Base-by-base conservation (phyloP, 139 green algal species). In the Diplosphaera chodatii region DNA sequence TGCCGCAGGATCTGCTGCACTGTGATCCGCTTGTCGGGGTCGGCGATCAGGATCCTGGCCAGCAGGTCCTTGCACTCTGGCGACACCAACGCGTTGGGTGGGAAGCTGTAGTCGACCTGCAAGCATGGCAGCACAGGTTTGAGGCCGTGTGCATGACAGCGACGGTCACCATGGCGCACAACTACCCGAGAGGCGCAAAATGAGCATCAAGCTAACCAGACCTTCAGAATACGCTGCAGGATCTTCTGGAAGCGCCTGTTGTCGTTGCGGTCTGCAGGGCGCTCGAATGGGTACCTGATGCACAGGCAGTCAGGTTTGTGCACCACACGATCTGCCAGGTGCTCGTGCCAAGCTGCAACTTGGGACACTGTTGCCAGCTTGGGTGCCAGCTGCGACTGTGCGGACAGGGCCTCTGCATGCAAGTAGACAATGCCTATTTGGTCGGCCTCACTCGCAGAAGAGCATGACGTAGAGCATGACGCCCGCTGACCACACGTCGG, bases 401-500 rank as follows among this genome's bases (percentile, higher is more conserved):
- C 37, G 6, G 37, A 13, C 37, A 48, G 37, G 37, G 37, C 37
- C 37, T n/a, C n/a, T n/a, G n/a, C n/a, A n/a, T n/a, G n/a, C n/a
- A n/a, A n/a, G n/a, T n/a, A n/a, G n/a, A n/a, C n/a, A 64, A 18
- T 4, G 23, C 55, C 25, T 13, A 21, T 13, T 13, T 4, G 25
- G 22, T 13, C 25, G 55, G 4, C 5, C 28, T 18, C 25, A 85
- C 40, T 77, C 65, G 34, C 80, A 78, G 73, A 83, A 88, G n/a
- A 96, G 78, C 91, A 96, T 96, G 28, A 93, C 89, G 74, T 94
- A 96, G 40, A 96, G 82, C 74, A 90, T 92, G 6, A 96, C 90
- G 23, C 85, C 85, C 27, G 72, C 55, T 27, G 40, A 78, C 83
- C 83, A 87, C 16, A 86, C 64, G 79, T 87, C 80, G 16, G 65